Evolutionary conservation across 2,329 filamentous ascomycete genomes (phyloP), one percentile per base, ranked within the genome.

Genomic region (Madurella mycetomatis): DNA sequence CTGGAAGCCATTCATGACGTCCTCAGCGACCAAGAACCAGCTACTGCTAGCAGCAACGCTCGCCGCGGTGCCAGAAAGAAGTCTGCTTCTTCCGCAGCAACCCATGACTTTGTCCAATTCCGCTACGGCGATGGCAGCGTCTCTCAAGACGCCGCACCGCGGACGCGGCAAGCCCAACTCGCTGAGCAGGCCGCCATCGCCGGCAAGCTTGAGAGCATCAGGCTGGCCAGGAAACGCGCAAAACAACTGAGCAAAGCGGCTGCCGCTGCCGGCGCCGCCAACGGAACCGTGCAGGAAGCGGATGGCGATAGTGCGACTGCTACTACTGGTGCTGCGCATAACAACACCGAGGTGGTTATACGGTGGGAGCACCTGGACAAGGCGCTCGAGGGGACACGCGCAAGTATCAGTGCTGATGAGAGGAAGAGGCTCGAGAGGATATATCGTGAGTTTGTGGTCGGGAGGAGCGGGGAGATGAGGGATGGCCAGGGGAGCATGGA

Each of bases 1-100:
- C 80, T 99, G 5, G 92, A 97, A 73, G 94, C 94, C 30, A 96
- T 99, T 60, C 94, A 99, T 67, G 92, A 96, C 62, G 85, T 95
- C 2, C 81, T 99, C 0, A 86, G 84, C 51, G 83, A 86, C 64
- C 76, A 83, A 42, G 64, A 72, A 41, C 54, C 62, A 4, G 63
- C 64, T 13, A 58, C 62, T 1, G 54, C 62, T 62, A 25, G 65
- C 16, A 64, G 59, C 34, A 46, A 31, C 41, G 8, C 11, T 15
- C 43, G 67, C 44, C 67, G 67, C 11, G 66, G 69, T n/a, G 69
- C 71, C 49, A 67, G 68, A 60, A 66, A 71, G 54, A 61, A 71
- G 68, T 54, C 69, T 66, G 63, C 61, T 59, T 55, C 54, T 49
- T 58, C 53, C 53, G 54, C 56, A 1, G 59, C 68, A 41, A 66